phyloP scores from a whole-genome alignment of 192 early-diverging fungal species.

The Rhizophagus sp. region DNA sequence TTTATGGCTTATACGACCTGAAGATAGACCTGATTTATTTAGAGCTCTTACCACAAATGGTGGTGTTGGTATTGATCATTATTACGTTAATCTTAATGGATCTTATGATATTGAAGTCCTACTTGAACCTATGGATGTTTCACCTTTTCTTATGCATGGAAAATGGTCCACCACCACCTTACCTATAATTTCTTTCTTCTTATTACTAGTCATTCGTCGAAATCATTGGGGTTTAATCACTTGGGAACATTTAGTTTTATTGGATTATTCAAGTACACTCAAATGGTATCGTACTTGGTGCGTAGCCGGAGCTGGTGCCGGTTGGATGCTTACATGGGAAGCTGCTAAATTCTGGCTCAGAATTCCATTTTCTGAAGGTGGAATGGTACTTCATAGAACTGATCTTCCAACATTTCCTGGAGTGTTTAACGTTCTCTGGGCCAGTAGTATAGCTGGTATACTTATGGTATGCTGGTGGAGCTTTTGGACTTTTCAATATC shows the following conservation, averaged over 20 bases:
- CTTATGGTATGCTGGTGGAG: constrained; percentile 56
- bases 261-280: constrained; percentile 45
- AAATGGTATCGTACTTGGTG: constrained; percentile 54
- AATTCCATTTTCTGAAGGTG: constrained; percentile 31
- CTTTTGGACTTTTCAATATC: constrained; percentile 61
- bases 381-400: constrained; percentile 36
- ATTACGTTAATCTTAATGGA: background rate
- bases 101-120: constrained; percentile 27
- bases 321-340: constrained; percentile 50
- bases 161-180: constrained; percentile 44
- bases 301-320: constrained; percentile 46
- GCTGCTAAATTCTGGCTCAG: constrained; percentile 41
- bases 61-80: background rate
- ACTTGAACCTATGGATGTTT: constrained; percentile 31
- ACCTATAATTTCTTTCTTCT: constrained; percentile 47
- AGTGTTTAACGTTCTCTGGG: constrained; percentile 42
- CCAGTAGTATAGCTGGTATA: constrained; percentile 44
- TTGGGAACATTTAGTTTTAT: constrained; percentile 52
- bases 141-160: constrained; percentile 47
- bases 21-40: constrained; percentile 23
- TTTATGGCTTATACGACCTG: constrained; percentile 40
- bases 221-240: constrained; percentile 58
- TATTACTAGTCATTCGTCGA: constrained; percentile 47
- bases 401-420: constrained; percentile 37
- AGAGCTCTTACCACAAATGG: background rate